Evolutionary conservation across 495 filamentous ascomycete species (phyloP), one percentile per base, ranked within the genome.

Genomic region (Xanthoparmelia taractica): DNA sequence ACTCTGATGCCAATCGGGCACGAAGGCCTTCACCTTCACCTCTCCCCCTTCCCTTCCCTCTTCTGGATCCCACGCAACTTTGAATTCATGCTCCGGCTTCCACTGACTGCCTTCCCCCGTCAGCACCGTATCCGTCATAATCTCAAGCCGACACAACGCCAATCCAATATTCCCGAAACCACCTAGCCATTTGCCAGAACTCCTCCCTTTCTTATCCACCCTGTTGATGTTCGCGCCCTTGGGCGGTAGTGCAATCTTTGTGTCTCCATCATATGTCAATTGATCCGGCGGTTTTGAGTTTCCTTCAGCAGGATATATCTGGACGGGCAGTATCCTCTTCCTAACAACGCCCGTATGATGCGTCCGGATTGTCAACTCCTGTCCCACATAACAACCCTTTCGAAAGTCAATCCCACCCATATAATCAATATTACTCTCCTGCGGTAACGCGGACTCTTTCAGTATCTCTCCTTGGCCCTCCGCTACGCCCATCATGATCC

Each of bases 351-450:
- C 94, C 2, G 87, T 92, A 73, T 97, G 94, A 70, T 91, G 85
- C 0, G 95, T 97, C 31, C 94, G 85, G 54, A 96, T 96, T 11
- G 95, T 97, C 59, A 97, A 79, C 72, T 98, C 94, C 76, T 98
- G 94, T 0, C 94, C 94, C 0, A 97, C 85, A 73, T 98, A 98
- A 74, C 94, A 98, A 2, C 94, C 94, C 76, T 98, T 98, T 56
- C 84, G 82, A 74, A 95, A 98, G 76, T 97, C 91, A 48, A 97
- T 83, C 5, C 81, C 95, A 23, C 81, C 79, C 80, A 86, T 85
- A 66, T 89, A 78, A 73, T 98, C 94, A 66, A 96, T 78, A 72
- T 96, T 94, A 63, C 77, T 85, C 72, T 97, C 91, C 66, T 87
- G 84, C 27, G 92, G 91, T 54, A 97, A 76, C 33, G 90, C 85